phyloP scores from a whole-genome alignment of 2,329 filamentous ascomycete genomes.

The Verticillium dahliae region DNA sequence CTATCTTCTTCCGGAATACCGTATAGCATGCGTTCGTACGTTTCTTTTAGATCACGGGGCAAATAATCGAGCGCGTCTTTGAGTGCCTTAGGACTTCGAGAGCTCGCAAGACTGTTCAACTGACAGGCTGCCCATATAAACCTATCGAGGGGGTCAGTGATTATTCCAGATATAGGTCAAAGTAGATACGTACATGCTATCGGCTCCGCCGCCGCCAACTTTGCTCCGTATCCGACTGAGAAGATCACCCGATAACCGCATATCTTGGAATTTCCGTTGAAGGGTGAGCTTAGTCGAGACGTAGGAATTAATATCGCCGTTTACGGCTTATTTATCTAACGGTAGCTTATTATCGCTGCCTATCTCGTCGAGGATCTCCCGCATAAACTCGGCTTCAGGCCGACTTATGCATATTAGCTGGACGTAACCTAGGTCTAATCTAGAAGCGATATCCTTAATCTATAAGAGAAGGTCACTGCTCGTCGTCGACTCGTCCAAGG shows the following conservation, averaged over 20 bases:
- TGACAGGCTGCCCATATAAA: slow-evolving; percentile 3
- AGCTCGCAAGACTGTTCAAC: not conserved
- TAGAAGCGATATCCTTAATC: not conserved
- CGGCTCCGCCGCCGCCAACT: not conserved
- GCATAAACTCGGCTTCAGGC: not conserved
- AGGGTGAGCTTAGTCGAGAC: not conserved
- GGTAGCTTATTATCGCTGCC: not conserved
- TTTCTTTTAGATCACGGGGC: not conserved
- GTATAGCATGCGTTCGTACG: slow-evolving; percentile 1
- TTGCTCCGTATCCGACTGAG: not conserved
- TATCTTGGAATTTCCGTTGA: not conserved
- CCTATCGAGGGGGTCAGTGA: not conserved
- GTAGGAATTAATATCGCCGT: not conserved
- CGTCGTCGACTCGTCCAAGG: not conserved
- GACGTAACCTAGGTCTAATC: not conserved
- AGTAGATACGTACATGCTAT: slow-evolving; percentile 1
- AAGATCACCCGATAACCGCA: not conserved
- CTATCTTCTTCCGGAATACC: slow-evolving; percentile 8
- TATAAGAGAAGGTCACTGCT: not conserved
- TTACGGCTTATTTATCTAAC: not conserved
- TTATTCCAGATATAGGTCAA: not conserved
- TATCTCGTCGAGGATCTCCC: not conserved
- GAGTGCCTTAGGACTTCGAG: not conserved
- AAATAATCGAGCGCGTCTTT: not conserved
- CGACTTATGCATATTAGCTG: not conserved